Base-by-base conservation (phyloP, 495 filamentous ascomycete genomes). In the Talaromyces nanjingensis region DNA sequence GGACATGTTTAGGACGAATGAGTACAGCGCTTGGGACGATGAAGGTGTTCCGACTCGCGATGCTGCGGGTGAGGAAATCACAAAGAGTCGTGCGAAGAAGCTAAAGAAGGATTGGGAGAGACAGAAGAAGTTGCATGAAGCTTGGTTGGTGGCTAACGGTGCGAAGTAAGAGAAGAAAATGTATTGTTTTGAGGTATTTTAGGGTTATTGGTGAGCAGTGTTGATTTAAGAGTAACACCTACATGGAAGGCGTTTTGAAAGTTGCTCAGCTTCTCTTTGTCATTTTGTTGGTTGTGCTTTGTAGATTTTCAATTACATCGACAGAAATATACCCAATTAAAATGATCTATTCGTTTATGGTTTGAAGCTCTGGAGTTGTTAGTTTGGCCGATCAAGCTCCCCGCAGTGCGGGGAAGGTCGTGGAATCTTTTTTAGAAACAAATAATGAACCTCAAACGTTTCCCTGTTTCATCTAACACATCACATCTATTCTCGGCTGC, bases 31-130 rank as follows among this genome's bases (percentile, higher is more conserved):
- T 54, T 98, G 92, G 92, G 92, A 97, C 76, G 87, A 81, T 2
- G 87, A 97, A 14, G 94, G 94, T 1, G 63, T 98, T 54, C 94
- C 94, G 9, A 89, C 84, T 3, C 89, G 84, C 73, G 84, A 91
- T 71, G 81, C 80, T 16, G 84, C 87, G 27, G 94, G 92, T 1
- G 84, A 84, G 66, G 91, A 96, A 70, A 77, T 98, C 27, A 81
- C 91, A 24, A 98, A 97, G 81, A 88, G 82, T 63, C 81, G 83
- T 67, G 64, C 64, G 37, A 98, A 97, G 83, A 96, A 91, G 83
- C 72, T 98, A 39, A 87, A 76, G 77, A 98, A 98, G 80, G 90
- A 91, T 29, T 96, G 91, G 91, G 91, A 96, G 71, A 86, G 79
- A 72, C 94, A 97, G 80, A 96, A 89, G 82, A 96, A 91, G 82